Evolutionary conservation across 129 eudicot genomes (phyloP).

Genomic region (Heracleum sosnowskyi): DNA sequence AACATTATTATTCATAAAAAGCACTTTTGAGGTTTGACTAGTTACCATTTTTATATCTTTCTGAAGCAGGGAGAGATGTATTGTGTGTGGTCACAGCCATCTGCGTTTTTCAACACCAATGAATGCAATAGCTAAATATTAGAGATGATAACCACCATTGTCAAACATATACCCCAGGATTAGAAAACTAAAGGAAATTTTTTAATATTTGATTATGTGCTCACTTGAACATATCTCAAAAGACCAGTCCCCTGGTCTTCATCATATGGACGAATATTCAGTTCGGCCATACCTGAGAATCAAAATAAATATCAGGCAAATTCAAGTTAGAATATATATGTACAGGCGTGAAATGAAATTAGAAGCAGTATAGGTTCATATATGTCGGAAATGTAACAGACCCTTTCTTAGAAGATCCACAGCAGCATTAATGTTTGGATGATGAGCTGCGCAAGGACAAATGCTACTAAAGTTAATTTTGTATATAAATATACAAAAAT

Average conservation of each 20-base stretch:
- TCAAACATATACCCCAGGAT: not conserved
- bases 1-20: not conserved
- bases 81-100: constrained; percentile 95
- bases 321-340: not conserved
- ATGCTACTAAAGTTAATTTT: not conserved
- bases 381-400: constrained; percentile 3
- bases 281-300: constrained; percentile 49
- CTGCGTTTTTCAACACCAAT: constrained; percentile 27
- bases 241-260: constrained; percentile 84
- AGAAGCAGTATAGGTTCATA: constrained; percentile 5
- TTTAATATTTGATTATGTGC: not conserved
- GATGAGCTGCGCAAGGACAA: constrained; percentile 59
- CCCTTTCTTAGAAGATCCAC: constrained; percentile 70
- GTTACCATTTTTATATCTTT: constrained; percentile 84
- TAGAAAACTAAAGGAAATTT: not conserved
- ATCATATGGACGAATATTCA: constrained; percentile 77
- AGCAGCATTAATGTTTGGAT: constrained; percentile 88
- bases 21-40: constrained; percentile 17
- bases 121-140: constrained; percentile 15
- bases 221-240: constrained; percentile 90
- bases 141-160: not conserved
- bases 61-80: constrained; percentile 83
- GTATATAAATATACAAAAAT: no score
- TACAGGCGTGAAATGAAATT: not conserved
- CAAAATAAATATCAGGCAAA: not conserved